Conservation (phyloP, 371 early-diverging fungal species). For the Mortierella sp. region DNA sequence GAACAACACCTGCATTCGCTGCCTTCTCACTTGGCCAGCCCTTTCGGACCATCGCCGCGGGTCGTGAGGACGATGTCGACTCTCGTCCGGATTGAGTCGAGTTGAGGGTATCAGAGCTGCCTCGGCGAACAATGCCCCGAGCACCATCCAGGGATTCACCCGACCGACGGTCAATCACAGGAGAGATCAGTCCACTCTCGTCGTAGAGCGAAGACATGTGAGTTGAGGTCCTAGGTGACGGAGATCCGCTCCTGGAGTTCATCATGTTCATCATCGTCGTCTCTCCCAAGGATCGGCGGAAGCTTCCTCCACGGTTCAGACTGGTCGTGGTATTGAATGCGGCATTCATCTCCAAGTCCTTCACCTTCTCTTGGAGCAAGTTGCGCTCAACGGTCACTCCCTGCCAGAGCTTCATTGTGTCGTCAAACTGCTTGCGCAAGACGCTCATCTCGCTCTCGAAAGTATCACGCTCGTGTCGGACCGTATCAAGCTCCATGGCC, state of each 20-base stretch:
- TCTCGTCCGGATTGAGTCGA: constrained; percentile 9
- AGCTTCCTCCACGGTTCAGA: constrained; percentile 7
- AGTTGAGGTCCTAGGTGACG: constrained; percentile 6
- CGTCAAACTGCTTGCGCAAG: constrained; percentile 16
- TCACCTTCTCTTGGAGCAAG: constrained; percentile 5
- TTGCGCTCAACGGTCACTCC: constrained; percentile 16
- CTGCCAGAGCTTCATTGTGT: constrained; percentile 11
- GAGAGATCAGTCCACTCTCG: not conserved
- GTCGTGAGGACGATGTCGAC: constrained; percentile 8
- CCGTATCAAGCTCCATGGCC: constrained; percentile 10
- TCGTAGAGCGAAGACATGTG: constrained; percentile 7
- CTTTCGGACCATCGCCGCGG: constrained; percentile 11
- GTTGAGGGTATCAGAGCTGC: constrained; percentile 11
- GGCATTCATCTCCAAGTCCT: constrained; percentile 12
- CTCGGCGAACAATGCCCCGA: not conserved
- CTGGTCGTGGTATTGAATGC: not conserved
- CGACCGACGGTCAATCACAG: constrained; percentile 6
- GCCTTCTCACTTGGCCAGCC: constrained; percentile 21
- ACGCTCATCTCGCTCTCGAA: constrained; percentile 6
- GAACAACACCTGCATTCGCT: constrained; percentile 11
- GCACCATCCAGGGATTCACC: not conserved
- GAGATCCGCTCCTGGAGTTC: not conserved
- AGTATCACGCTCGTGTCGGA: constrained; percentile 13
- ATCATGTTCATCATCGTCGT: constrained; percentile 14
- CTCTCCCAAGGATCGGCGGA: constrained; percentile 13